Base-by-base conservation (phyloP, 768 basidiomycete genomes). In the Rhodocollybia butyracea region DNA sequence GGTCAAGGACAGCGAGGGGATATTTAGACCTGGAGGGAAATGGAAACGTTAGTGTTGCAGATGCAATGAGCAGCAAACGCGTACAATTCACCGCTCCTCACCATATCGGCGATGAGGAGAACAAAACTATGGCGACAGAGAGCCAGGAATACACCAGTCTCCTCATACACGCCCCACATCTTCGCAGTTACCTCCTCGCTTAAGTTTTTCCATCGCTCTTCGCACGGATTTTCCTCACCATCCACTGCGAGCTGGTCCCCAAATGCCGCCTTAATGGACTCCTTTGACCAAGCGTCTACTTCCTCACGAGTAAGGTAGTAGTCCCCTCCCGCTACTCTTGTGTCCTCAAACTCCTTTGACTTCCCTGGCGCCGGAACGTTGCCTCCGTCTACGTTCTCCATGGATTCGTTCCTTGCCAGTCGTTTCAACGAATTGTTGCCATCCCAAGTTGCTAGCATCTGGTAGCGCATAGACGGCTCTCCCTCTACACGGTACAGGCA, bases 41-140 rank as follows among this genome's bases (percentile, higher is more conserved):
- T 22, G n/a, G 19, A 38, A 3, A 19, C 5, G 45, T 48, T 41
- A 41, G 17, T 27, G 6, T 17, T 13, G n/a, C 3, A 41, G 7
- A 29, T 3, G 40, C 11, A 4, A 21, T 15, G 30, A 39, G 17
- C 17, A 17, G 54, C 31, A 34, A 53, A 5, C 17, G 62, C 62
- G 31, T 43, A 69, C 66, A 64, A 52, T 41, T 70, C 66, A 1
- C 69, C 66, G 43, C 69, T 70, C 12, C 54, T 51, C 5, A 70
- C 63, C 68, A 67, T 72, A 46, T 66, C 66, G 17, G 53, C 58
- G 0, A 60, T 59, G 0, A 61, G 31, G 1, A 66, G 59, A 1
- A 60, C 55, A 19, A 67, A 63, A 1, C 65, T 63, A 57, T 69
- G 66, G 1, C 60, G 54, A 46, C 68, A 69, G 3, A 61, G 54